phyloP scores from a whole-genome alignment of 352 stramenopile species.

The Phytopythium delawarense region DNA sequence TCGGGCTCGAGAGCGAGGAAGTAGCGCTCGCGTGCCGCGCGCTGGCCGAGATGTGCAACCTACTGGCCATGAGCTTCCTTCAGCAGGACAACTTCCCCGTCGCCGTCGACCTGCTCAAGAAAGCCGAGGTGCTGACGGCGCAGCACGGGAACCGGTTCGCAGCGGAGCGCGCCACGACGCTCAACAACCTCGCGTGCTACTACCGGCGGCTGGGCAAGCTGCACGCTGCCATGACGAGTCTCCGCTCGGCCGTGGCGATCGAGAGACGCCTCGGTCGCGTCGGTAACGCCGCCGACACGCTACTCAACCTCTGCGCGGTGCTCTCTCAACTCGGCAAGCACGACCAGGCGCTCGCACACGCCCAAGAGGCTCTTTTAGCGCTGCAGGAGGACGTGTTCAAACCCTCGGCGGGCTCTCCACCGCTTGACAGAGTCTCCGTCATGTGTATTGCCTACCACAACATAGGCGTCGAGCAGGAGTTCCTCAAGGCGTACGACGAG shows the following conservation, averaged over 20 bases:
- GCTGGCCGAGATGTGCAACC: constrained; percentile 92
- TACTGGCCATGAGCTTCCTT: constrained; percentile 92
- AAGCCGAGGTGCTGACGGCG: constrained; percentile 90
- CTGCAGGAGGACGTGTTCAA: constrained; percentile 88
- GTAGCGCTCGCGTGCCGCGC: constrained; percentile 84
- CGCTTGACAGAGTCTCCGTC: constrained; percentile 85
- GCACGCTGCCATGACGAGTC: constrained; percentile 87
- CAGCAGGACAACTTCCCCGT: constrained; percentile 92
- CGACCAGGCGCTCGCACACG: constrained; percentile 78
- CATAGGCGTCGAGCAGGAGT: constrained; percentile 93
- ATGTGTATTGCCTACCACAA: constrained; percentile 95
- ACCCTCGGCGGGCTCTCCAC: neutral
- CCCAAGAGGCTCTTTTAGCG: constrained; percentile 83
- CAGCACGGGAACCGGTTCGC: constrained; percentile 44
- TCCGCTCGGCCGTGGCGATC: constrained; percentile 88
- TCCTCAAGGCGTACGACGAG: constrained; percentile 86
- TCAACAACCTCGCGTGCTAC: constrained; percentile 94
- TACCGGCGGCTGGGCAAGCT: constrained; percentile 88
- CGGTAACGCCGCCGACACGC: constrained; percentile 87
- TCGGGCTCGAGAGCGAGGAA: constrained; percentile 86
- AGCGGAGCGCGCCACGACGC: constrained; percentile 81
- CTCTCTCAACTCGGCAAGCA: constrained; percentile 89
- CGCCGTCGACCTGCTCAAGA: constrained; percentile 91
- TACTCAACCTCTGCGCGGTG: constrained; percentile 92
- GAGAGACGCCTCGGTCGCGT: constrained; percentile 72